These are phyloP conservation scores for Tylopilus sp. DNA, from an alignment of 1,284 basidiomycete genomes.

Conservation along the genomic window DNA sequence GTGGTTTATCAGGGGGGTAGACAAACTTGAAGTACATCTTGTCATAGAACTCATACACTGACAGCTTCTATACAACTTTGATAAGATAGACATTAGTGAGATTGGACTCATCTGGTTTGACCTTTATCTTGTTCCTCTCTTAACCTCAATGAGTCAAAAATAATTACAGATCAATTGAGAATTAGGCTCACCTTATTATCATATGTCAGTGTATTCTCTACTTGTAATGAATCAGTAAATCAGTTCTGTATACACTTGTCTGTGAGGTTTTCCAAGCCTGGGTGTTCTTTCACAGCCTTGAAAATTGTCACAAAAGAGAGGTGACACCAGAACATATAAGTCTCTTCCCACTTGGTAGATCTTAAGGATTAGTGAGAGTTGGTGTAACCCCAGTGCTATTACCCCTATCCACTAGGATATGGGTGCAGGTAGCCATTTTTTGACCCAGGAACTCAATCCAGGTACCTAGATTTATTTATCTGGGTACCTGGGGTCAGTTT, in stretches of 20 bases:
- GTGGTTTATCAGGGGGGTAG: neutral
- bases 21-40: neutral
- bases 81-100: neutral
- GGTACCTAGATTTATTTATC: too few species aligned
- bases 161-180: neutral
- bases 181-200: neutral
- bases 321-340: neutral
- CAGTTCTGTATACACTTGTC: neutral
- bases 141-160: neutral
- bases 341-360: neutral
- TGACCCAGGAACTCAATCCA: too few species aligned
- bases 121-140: neutral
- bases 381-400: too few species aligned
- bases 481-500: too few species aligned
- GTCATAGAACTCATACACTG: neutral
- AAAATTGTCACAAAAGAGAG: neutral
- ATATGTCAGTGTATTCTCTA: neutral
- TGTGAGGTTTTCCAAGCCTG: neutral
- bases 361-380: too few species aligned
- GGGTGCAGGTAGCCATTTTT: too few species aligned
- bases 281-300: neutral
- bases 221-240: neutral
- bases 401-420: too few species aligned
- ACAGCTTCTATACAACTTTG: neutral
- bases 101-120: neutral